A percentile compares a stretch with the other conserved stretches of the same genome.
Evolutionary conservation across 1,284 basidiomycete species (phyloP).

Genomic region (Leccinum fuscescens): DNA sequence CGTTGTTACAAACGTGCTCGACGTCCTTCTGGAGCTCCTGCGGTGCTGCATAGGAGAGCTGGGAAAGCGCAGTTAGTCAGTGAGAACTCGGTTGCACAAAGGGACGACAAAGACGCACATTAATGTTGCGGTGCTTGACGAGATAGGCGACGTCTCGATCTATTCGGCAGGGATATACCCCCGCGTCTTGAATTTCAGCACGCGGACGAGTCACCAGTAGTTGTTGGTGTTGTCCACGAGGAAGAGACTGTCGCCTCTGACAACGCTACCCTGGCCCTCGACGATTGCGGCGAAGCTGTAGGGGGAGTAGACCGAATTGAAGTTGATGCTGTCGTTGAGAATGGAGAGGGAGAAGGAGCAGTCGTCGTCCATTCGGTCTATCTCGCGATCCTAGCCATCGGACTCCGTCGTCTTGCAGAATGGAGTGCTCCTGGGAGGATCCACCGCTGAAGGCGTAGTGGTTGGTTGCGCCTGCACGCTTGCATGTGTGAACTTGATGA

Average conservation of each 20-base stretch:
- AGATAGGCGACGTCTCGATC: constrained; percentile 95
- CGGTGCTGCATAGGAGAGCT: constrained; percentile 76
- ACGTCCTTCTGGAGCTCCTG: constrained; percentile 59
- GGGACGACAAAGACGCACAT: constrained; percentile 55
- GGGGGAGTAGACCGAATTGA: constrained; percentile 84
- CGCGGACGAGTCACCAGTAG: constrained; percentile 97
- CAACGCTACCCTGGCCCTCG: constrained; percentile 94
- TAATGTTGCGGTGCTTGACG: constrained; percentile 97
- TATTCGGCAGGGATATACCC: constrained; percentile 99
- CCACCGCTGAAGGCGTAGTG: constrained; percentile 32
- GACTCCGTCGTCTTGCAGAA: constrained; percentile 70
- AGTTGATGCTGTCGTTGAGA: constrained; percentile 88
- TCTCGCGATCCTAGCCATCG: constrained; percentile 60
- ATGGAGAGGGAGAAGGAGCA: constrained; percentile 81
- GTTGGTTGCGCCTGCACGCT: constrained; percentile 52
- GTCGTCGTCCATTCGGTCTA: constrained; percentile 67
- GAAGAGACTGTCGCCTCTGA: constrained; percentile 92
- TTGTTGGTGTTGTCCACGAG: constrained; percentile 95
- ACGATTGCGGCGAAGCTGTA: constrained; percentile 95
- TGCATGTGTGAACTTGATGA: constrained; percentile 45
- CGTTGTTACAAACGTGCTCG: constrained; percentile 50
- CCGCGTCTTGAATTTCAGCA: constrained; percentile 95
- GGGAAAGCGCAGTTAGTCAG: not conserved
- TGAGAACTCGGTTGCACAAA: not conserved
- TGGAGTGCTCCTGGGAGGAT: constrained; percentile 69